These are phyloP conservation scores for Rhodosporidiobolus sp. DNA, from an alignment of 768 basidiomycete genomes.

Conservation along the genomic window DNA sequence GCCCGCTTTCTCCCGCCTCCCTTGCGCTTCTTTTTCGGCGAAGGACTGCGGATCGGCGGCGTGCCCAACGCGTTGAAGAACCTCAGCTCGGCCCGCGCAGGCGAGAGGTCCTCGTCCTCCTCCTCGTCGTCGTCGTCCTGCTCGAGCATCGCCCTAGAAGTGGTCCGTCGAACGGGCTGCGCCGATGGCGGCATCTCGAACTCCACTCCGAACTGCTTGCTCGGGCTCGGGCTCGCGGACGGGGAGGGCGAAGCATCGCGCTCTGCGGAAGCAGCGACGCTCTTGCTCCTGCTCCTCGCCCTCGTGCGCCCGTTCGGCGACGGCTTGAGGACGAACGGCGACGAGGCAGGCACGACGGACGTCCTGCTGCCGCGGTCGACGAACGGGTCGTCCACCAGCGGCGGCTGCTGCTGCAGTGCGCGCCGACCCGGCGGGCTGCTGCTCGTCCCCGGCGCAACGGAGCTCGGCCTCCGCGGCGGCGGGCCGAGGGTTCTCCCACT, in stretches of 20 bases:
- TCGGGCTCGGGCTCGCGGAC: background rate
- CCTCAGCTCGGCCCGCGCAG: background rate
- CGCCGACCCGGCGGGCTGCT: too few relatives aligned
- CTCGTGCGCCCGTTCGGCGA: conserved; percentile 9
- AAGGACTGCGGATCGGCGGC: background rate
- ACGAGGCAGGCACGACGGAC: background rate
- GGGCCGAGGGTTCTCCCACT: background rate
- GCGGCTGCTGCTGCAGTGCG: too few relatives aligned
- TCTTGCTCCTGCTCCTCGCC: background rate
- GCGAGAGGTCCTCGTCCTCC: background rate
- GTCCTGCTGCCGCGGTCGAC: background rate
- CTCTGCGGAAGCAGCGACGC: background rate
- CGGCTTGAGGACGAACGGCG: conserved; percentile 4
- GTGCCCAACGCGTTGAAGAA: conserved; percentile 1
- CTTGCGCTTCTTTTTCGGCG: conserved; percentile 1
- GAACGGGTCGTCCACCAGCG: conserved; percentile 6
- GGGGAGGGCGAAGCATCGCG: background rate
- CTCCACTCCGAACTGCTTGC: background rate
- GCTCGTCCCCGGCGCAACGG: too few relatives aligned
- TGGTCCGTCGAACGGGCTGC: background rate
- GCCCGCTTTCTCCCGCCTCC: background rate
- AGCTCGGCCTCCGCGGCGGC: background rate
- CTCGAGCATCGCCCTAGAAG: too few relatives aligned
- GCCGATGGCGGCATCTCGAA: conserved; percentile 25
- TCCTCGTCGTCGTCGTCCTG: background rate